Evolutionary conservation across 2,329 filamentous ascomycete species (phyloP).

Genomic region (Teratosphaeria epicoccoides): DNA sequence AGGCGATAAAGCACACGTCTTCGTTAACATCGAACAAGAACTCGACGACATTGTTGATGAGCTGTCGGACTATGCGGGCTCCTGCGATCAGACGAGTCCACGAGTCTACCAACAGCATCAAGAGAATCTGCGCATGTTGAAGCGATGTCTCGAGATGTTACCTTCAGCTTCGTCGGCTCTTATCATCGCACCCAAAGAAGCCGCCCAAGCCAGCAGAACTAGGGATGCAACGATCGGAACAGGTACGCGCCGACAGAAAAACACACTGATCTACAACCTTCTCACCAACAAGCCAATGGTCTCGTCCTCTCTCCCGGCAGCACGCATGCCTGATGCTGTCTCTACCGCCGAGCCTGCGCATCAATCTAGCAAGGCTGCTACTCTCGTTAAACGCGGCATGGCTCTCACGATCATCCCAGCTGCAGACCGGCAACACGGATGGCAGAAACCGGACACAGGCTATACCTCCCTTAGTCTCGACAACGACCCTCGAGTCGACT

Average conservation of each 20-base stretch:
- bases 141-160: constrained; percentile 60
- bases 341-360: not conserved
- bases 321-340: constrained; percentile 41
- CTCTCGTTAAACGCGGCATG: constrained; percentile 84
- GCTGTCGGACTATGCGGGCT: constrained; percentile 17
- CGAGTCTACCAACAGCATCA: constrained; percentile 40
- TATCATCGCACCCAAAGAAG: constrained; percentile 76
- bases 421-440: constrained; percentile 47
- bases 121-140: constrained; percentile 64
- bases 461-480: constrained; percentile 57
- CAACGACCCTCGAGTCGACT: constrained; percentile 64
- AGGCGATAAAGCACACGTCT: constrained; percentile 60
- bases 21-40: constrained; percentile 90
- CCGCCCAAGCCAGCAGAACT: constrained; percentile 43
- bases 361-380: constrained; percentile 41
- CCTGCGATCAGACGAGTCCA: constrained; percentile 10
- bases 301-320: constrained; percentile 77
- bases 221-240: constrained; percentile 17
- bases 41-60: constrained; percentile 58
- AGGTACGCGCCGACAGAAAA: constrained; percentile 53
- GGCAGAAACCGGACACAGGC: constrained; percentile 55
- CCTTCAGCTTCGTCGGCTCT: constrained; percentile 78
- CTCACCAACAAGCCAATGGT: constrained; percentile 89
- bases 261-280: constrained; percentile 89
- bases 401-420: constrained; percentile 75